A percentile compares a stretch with the other conserved stretches of the same genome.
Evolutionary conservation across 495 filamentous ascomycete genomes (phyloP).

Genomic region (Aspergillus asperescens): DNA sequence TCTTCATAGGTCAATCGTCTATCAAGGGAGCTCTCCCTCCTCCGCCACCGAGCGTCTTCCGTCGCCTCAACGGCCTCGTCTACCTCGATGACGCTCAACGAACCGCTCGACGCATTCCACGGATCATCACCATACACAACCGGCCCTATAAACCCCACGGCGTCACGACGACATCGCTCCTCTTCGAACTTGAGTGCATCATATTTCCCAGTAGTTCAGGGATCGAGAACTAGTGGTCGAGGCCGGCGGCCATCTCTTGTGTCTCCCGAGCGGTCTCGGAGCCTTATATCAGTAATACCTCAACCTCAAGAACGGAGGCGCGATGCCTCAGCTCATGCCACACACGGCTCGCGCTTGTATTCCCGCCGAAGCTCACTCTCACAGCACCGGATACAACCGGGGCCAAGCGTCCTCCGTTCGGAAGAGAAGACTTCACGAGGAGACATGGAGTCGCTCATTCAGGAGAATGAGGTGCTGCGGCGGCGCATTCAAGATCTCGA

Average conservation of each 20-base stretch:
- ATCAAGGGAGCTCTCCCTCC: conserved; percentile 73
- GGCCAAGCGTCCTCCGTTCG: conserved; percentile 39
- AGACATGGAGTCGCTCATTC: conserved; percentile 68
- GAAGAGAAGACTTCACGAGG: conserved; percentile 63
- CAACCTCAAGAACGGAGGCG: conserved; percentile 17
- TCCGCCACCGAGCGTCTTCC: conserved; percentile 77
- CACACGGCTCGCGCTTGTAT: conserved; percentile 25
- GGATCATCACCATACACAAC: conserved; percentile 46
- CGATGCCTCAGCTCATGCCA: conserved; percentile 22
- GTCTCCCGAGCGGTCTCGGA: conserved; percentile 39
- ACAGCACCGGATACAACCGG: conserved; percentile 23
- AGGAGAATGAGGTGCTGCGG: conserved; percentile 75
- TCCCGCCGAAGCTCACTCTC: conserved; percentile 31
- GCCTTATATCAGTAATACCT: conserved; percentile 31
- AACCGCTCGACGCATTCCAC: conserved; percentile 41
- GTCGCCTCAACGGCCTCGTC: conserved; percentile 78
- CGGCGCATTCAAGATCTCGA: conserved; percentile 72
- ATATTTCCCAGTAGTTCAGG: conserved; percentile 43
- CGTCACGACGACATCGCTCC: conserved; percentile 59
- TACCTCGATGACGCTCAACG: conserved; percentile 56
- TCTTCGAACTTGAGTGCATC: conserved; percentile 56
- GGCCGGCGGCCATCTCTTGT: conserved; percentile 42
- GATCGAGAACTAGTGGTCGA: conserved; percentile 34
- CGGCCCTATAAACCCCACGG: conserved; percentile 49
- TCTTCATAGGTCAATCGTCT: conserved; percentile 76